phyloP scores from a whole-genome alignment of 2,329 filamentous ascomycete genomes.

The Aspergillus pseudoterreus region DNA sequence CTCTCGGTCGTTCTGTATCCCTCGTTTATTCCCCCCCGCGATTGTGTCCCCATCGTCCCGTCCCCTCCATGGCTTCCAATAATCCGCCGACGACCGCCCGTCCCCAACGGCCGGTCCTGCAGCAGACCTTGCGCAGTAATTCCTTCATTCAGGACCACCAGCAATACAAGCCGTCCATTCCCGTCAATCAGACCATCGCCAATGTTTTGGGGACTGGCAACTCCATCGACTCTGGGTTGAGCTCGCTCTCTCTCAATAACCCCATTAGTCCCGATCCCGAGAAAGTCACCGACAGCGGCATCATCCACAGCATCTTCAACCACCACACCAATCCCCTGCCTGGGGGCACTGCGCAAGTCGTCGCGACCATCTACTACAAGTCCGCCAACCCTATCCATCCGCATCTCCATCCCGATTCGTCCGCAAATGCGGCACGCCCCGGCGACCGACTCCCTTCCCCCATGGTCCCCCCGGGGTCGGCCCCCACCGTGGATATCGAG shows the following conservation, averaged over 20 bases:
- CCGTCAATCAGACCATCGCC: conserved; percentile 32
- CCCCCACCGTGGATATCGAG: conserved; percentile 49
- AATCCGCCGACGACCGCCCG: conserved; percentile 24
- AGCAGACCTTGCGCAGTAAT: conserved; percentile 39
- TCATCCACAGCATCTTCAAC: conserved; percentile 46
- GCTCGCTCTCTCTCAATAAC: conserved; percentile 30
- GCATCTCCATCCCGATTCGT: conserved; percentile 47
- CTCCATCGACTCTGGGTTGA: conserved; percentile 20
- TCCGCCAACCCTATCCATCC: conserved; percentile 40
- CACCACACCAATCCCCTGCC: conserved; percentile 37
- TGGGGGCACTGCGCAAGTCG: conserved; percentile 40
- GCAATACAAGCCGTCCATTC: conserved; percentile 42
- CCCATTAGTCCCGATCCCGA: conserved; percentile 38
- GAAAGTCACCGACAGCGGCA: conserved; percentile 43
- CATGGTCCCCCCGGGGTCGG: conserved; percentile 43
- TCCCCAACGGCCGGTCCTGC: conserved; percentile 39
- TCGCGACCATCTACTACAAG: conserved; percentile 50
- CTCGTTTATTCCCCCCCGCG: background rate
- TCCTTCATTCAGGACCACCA: conserved; percentile 48
- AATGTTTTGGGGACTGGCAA: conserved; percentile 29
- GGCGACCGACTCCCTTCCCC: conserved; percentile 41
- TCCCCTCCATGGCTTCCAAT: conserved; percentile 8
- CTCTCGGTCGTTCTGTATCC: too few relatives aligned
- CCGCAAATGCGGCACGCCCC: conserved; percentile 27
- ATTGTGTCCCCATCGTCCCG: background rate